phyloP scores from a whole-genome alignment of 441 rosid genomes.

The Kokia cookei region DNA sequence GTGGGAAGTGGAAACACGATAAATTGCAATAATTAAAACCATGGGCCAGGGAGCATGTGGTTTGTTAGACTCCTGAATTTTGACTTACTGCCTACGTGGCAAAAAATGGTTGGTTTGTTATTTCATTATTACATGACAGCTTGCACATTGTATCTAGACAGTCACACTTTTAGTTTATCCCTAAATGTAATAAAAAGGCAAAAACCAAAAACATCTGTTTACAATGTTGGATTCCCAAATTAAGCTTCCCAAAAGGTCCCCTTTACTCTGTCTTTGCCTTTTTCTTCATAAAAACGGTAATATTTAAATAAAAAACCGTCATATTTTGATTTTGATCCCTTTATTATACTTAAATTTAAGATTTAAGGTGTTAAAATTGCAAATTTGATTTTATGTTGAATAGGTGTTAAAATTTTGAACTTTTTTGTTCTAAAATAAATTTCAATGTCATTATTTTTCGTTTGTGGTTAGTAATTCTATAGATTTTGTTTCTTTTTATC shows the following conservation, averaged over 20 bases:
- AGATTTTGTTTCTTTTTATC: background rate
- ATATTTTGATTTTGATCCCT: too few species aligned
- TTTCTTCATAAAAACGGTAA: background rate
- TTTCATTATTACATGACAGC: background rate
- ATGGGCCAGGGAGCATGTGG: conserved; percentile 8
- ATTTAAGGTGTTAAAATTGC: too few species aligned
- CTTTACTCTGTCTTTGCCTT: background rate
- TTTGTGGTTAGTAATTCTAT: background rate
- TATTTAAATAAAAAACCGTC: background rate
- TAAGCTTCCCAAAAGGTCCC: background rate
- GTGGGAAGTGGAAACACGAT: conserved; percentile 3
- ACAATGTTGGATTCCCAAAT: background rate
- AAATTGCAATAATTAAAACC: background rate
- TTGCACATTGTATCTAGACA: conserved; percentile 3
- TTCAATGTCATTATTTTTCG: too few species aligned
- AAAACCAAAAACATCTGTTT: background rate
- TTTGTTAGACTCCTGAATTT: conserved; percentile 4
- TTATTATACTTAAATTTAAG: too few species aligned
- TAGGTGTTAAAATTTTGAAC: too few species aligned
- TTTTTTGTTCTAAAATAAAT: too few species aligned
- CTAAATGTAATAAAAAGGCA: background rate
- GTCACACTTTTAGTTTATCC: background rate
- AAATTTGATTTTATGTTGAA: too few species aligned
- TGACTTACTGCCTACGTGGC: background rate
- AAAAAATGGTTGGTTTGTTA: background rate